These are phyloP conservation scores for Bothriochloa decipiens DNA, from an alignment of 176 grass and related monocot genomes.

Conservation along the genomic window DNA sequence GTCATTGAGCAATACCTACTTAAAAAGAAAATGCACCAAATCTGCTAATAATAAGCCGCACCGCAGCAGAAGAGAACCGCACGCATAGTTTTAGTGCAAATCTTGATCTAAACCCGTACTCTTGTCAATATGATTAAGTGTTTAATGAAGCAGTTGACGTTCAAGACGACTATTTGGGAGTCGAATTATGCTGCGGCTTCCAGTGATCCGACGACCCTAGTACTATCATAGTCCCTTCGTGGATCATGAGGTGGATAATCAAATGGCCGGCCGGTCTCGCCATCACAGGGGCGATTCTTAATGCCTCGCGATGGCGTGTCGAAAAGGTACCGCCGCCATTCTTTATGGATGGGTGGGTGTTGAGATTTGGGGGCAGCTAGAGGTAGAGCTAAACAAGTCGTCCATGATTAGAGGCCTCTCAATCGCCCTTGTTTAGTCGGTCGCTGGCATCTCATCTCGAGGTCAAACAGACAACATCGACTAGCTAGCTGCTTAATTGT, in stretches of 20 bases:
- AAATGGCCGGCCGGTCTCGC: conserved; percentile 20
- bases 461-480: conserved; percentile 48
- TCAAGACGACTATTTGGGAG: neutral
- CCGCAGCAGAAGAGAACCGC: no score
- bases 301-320: conserved; percentile 21
- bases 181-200: neutral
- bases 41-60: no score
- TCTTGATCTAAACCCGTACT: neutral
- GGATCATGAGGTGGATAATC: conserved; percentile 44
- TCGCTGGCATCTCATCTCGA: conserved; percentile 11
- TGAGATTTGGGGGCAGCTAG: conserved; percentile 24
- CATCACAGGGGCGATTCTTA: neutral
- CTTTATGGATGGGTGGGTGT: conserved; percentile 11
- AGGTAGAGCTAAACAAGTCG: conserved; percentile 14
- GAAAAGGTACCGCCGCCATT: neutral
- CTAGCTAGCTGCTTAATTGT: neutral
- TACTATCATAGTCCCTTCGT: conserved; percentile 27
- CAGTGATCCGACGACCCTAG: conserved; percentile 10
- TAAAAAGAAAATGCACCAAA: neutral
- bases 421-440: conserved; percentile 1
- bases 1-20: neutral
- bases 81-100: no score
- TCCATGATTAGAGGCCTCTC: neutral
- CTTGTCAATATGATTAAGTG: neutral
- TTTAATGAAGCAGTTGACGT: no score